phyloP scores from a whole-genome alignment of 768 basidiomycete species.

The Tephrocybe rancida region DNA sequence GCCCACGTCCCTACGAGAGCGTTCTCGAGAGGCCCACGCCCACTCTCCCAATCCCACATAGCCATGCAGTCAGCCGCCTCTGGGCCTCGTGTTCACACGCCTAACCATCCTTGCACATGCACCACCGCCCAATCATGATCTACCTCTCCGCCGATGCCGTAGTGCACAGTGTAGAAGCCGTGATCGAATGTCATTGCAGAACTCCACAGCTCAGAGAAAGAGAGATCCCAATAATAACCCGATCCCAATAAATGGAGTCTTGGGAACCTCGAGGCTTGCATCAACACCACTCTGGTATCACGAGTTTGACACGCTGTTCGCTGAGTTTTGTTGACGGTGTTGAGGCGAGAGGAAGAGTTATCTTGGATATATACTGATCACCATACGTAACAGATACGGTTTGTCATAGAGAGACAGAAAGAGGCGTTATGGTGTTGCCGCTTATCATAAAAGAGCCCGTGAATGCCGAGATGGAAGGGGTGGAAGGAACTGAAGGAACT shows the following conservation, averaged over 20 bases:
- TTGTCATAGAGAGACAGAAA: conserved; percentile 3
- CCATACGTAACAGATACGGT: conserved; percentile 2
- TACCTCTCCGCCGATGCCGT: conserved; percentile 1
- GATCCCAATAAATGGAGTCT: neutral
- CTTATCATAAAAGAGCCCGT: conserved; percentile 17
- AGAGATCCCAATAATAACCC: too few species aligned
- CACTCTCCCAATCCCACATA: neutral
- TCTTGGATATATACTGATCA: neutral
- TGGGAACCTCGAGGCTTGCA: neutral
- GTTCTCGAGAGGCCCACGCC: neutral
- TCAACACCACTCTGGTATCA: too few species aligned
- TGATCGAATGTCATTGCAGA: neutral
- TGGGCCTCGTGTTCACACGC: neutral
- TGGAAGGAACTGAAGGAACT: neutral
- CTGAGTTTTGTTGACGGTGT: neutral
- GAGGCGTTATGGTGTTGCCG: conserved; percentile 3
- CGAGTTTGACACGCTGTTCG: neutral
- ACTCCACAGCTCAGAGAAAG: neutral
- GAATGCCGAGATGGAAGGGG: conserved; percentile 9
- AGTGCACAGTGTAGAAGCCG: neutral
- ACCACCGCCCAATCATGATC: neutral
- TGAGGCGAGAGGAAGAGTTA: neutral
- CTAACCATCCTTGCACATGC: neutral
- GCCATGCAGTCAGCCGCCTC: neutral
- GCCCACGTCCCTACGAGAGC: neutral